Base-by-base conservation (phyloP, 208 protist genomes). In the Crithidia bombi region DNA sequence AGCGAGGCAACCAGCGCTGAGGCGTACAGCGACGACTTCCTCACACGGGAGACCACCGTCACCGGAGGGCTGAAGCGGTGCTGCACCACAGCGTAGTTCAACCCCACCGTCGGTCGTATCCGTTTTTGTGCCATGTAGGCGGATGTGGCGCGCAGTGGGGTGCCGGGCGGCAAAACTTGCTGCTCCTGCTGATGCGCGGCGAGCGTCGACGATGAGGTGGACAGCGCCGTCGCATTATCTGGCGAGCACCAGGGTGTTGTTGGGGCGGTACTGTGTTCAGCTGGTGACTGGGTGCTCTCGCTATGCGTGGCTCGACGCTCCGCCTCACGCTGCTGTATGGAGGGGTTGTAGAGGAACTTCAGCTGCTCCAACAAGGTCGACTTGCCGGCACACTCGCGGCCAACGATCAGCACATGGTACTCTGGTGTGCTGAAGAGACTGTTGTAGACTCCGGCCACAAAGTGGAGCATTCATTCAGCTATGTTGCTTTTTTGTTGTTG, bases 281-380 rank as follows among this genome's bases (percentile, higher is more conserved):
- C 17, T 30, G 9, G 50, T 51, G n/a, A n/a, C n/a, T n/a, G 38
- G 38, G 38, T 43, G 10, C 14, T 7, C 38, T 51, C 46, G 17
- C 23, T 23, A 2, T 46, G 19, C 9, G 52, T 59, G 17, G 59
- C 58, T 10, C 50, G 56, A 0, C 49, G 56, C 30, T 64, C 39
- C 30, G 43, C 41, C 19, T 69, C 49, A n/a, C 38, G 43, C 32
- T 38, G 57, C 71, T 77, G 71, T 30, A 28, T 73, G 11, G 62
- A 33, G 11, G 73, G 65, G 19, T 44, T 68, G 75, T 93, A 93
- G 62, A 87, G 89, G 54, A 82, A 92, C 74, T 99, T 99, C 17
- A 99, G 65, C 79, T 99, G 98, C 83, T 99, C 99, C 4, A 99
- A 79, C 54, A 99, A 90, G n/a, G 96, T 98, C 28, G 98, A 99